These are phyloP conservation scores for Neurospora sp. DNA, from an alignment of 2,329 filamentous ascomycete species.

Conservation along the genomic window DNA sequence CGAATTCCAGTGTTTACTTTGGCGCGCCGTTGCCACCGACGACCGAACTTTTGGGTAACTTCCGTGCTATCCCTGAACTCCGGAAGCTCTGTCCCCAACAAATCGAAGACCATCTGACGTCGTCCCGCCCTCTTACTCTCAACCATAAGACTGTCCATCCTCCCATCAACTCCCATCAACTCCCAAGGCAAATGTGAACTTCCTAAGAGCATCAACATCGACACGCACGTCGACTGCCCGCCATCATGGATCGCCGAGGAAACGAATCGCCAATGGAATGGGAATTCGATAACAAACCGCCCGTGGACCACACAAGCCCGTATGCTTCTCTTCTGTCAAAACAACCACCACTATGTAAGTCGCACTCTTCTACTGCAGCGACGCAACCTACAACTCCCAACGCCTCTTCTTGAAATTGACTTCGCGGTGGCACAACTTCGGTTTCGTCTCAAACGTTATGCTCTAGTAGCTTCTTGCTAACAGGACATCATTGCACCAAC, in stretches of 20 bases:
- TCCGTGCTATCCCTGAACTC: neutral
- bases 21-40: slow-evolving; percentile 21
- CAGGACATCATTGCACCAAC: neutral
- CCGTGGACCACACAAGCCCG: slow-evolving; percentile 50
- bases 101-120: neutral
- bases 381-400: neutral
- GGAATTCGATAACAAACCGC: slow-evolving; percentile 50
- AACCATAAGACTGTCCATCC: neutral
- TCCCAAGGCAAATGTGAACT: neutral
- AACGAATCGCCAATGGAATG: slow-evolving; percentile 57
- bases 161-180: neutral
- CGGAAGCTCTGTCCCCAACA: neutral
- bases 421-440: neutral
- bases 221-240: neutral
- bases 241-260: slow-evolving; percentile 42
- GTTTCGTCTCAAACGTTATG: neutral
- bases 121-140: neutral
- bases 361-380: neutral
- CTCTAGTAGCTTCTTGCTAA: slow-evolving; percentile 4
- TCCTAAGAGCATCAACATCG: neutral
- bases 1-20: slow-evolving; percentile 17
- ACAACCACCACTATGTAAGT: slow-evolving; percentile 32
- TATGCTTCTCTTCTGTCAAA: slow-evolving; percentile 42
- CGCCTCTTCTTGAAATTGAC: neutral
- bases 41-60: slow-evolving; percentile 7